These are phyloP conservation scores for Metschnikowia borealis DNA, from an alignment of 805 yeast genomes.

Conservation along the genomic window DNA sequence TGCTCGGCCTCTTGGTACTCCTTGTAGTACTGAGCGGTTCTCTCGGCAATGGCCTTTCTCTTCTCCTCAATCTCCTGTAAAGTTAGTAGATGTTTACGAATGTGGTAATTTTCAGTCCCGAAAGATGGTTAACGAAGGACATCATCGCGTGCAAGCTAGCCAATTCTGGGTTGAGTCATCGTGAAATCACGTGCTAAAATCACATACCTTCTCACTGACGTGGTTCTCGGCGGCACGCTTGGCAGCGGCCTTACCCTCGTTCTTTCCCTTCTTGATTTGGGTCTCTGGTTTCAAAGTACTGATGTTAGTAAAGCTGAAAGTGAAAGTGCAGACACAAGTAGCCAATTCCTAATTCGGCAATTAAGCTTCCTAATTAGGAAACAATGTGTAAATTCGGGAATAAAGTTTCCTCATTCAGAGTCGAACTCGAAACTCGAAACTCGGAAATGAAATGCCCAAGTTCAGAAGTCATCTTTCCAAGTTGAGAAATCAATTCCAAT, in stretches of 20 bases:
- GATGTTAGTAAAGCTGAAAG: slow-evolving; percentile 5
- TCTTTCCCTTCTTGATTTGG: slow-evolving; percentile 76
- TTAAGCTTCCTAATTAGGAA: too few species aligned
- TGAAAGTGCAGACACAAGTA: not conserved
- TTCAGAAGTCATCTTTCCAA: too few species aligned
- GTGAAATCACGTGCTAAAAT: slow-evolving; percentile 42
- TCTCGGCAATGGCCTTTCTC: slow-evolving; percentile 75
- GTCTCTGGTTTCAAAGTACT: slow-evolving; percentile 74
- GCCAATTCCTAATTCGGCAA: too few species aligned
- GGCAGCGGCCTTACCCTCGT: slow-evolving; percentile 71
- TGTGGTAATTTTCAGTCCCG: slow-evolving; percentile 60
- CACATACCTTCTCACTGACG: slow-evolving; percentile 74
- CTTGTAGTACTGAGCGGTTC: slow-evolving; percentile 95
- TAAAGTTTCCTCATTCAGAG: too few species aligned
- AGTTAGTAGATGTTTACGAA: slow-evolving; percentile 6
- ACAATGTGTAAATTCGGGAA: too few species aligned
- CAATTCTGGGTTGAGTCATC: slow-evolving; percentile 49
- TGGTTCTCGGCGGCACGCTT: slow-evolving; percentile 76
- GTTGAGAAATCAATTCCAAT: too few species aligned
- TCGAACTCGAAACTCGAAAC: too few species aligned
- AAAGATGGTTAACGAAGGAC: slow-evolving; percentile 82
- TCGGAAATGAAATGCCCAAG: too few species aligned
- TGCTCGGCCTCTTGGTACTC: slow-evolving; percentile 93
- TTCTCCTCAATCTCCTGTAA: slow-evolving; percentile 42
- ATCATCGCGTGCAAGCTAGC: slow-evolving; percentile 67